Evolutionary conservation across 75 land plant species (phyloP), one percentile per base, ranked within the genome.

Genomic region (Pseudotsuga menziesii): DNA sequence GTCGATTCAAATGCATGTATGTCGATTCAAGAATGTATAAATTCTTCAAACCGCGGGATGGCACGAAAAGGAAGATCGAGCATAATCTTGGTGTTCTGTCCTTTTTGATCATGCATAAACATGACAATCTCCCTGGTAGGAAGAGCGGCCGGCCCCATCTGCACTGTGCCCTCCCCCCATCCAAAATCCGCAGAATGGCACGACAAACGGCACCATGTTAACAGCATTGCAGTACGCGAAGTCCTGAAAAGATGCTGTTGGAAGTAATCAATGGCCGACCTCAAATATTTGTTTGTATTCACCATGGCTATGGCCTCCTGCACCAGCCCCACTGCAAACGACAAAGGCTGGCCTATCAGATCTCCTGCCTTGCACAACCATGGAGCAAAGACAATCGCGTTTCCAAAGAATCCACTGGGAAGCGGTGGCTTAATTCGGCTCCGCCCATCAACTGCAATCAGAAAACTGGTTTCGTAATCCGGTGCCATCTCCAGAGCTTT

Each of bases 161-260:
- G 75, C 0, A 82, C 29, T 4, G 99, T 92, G n/a, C n/a, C 32
- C 66, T 89, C 88, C 13, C 99, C 99, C 99, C 99, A 96, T 13
- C 99, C 99, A 76, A 96, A 96, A 63, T 96, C 97, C 0, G 89
- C 85, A 0, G 88, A 87, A 75, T 93, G 91, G 79, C 93, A 96
- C 15, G 93, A 74, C 29, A 96, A 82, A 77, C 83, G 79, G 14
- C 92, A 87, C 99, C 99, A 96, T 12, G 92, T 93, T 62, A 96
- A 56, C 6, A 96, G 86, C 5, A 94, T 88, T 11, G 91, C 90
- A 29, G 88, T 79, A n/a, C 93, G 75, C 4, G 88, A 83, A 27
- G 99, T 97, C 79, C 91, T 76, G 0, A 80, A 75, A 36, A 94
- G 75, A 5, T 92, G 91, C 17, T 58, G 72, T 72, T 96, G 97